These are phyloP conservation scores for Ophiocordyceps sinensis DNA, from an alignment of 2,329 filamentous ascomycete genomes.

Conservation along the genomic window DNA sequence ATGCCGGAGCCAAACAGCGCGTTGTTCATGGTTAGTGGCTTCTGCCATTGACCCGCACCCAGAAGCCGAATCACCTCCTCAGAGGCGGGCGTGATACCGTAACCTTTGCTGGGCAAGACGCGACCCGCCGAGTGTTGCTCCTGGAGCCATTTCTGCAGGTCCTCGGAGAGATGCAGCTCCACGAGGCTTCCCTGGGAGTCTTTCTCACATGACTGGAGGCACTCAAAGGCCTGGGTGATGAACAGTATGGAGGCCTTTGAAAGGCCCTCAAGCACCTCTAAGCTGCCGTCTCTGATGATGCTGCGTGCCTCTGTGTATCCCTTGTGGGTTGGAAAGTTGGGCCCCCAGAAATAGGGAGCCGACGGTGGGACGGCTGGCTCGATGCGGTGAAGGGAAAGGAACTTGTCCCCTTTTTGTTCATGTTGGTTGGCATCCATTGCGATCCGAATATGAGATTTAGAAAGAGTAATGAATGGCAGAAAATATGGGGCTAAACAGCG, in stretches of 20 bases:
- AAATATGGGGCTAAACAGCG: too few species aligned
- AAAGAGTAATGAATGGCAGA: too few species aligned
- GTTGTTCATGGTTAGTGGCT: conserved; percentile 5
- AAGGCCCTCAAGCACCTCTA: neutral
- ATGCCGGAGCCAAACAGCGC: conserved; percentile 9
- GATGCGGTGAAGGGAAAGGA: neutral
- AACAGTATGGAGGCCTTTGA: neutral
- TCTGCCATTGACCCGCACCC: neutral
- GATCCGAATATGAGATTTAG: too few species aligned
- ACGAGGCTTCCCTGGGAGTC: neutral
- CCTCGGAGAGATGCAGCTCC: neutral
- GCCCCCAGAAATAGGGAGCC: neutral
- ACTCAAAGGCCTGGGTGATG: neutral
- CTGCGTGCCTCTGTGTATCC: neutral
- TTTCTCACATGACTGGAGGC: neutral
- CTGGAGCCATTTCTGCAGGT: neutral
- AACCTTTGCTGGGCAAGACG: neutral
- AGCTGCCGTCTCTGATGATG: neutral
- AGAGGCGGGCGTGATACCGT: neutral
- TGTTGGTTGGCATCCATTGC: too few species aligned
- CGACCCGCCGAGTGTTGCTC: neutral
- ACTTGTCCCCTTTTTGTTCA: too few species aligned
- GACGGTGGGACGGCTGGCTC: neutral
- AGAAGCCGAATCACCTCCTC: neutral
- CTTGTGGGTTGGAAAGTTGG: neutral